Percentiles rank a stretch among this genome's conserved stretches.
These are phyloP conservation scores for Candida lessepsii DNA, from an alignment of 805 yeast genomes.

Conservation along the genomic window DNA sequence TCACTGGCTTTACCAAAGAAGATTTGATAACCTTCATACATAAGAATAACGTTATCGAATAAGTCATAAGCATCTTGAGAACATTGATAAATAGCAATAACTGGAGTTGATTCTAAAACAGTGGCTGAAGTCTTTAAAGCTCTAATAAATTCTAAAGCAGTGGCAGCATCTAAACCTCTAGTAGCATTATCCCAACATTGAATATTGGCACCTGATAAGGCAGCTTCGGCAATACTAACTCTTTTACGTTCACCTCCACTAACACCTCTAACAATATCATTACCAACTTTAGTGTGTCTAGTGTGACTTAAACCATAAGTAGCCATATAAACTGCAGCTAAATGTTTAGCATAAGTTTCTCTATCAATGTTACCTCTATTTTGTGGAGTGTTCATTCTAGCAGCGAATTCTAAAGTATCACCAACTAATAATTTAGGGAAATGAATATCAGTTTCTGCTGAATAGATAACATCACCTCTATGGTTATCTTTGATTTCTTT, in stretches of 20 bases:
- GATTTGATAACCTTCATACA: conserved; percentile 47
- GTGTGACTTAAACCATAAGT: conserved; percentile 53
- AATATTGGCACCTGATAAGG: conserved; percentile 55
- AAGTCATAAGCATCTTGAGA: conserved; percentile 47
- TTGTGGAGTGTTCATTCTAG: conserved; percentile 45
- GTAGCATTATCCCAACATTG: conserved; percentile 73
- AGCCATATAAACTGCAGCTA: conserved; percentile 43
- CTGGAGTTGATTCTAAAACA: conserved; percentile 54
- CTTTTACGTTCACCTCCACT: conserved; percentile 87
- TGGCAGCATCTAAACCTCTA: conserved; percentile 80
- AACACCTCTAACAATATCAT: conserved; percentile 65
- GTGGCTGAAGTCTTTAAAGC: conserved; percentile 63
- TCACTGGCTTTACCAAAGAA: conserved; percentile 42
- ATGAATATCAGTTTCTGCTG: conserved; percentile 55
- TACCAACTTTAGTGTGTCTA: conserved; percentile 57
- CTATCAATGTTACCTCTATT: conserved; percentile 33
- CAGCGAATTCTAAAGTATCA: conserved; percentile 54
- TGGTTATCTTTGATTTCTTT: conserved; percentile 25
- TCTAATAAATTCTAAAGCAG: conserved; percentile 71
- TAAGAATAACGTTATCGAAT: conserved; percentile 45
- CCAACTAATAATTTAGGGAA: conserved; percentile 55
- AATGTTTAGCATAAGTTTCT: conserved; percentile 35
- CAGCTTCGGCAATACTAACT: conserved; percentile 78
- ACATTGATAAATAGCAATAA: conserved; percentile 57
- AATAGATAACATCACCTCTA: conserved; percentile 39